phyloP scores from a whole-genome alignment of 345 rosid genomes.

The Reutealis trisperma region DNA sequence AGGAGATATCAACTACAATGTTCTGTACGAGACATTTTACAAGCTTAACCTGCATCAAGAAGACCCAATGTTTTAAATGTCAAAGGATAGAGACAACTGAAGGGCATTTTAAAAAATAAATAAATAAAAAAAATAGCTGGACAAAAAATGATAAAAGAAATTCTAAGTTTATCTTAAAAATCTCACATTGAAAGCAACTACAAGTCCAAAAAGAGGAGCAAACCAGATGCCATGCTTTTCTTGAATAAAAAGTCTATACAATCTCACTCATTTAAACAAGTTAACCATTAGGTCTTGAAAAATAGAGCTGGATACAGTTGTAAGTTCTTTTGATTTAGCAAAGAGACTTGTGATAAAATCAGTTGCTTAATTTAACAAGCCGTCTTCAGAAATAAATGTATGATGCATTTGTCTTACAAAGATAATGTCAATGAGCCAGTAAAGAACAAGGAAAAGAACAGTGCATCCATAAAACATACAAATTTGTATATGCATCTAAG shows the following conservation, averaged over 20 bases:
- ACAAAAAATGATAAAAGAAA: background rate
- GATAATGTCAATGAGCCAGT: background rate
- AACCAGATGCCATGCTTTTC: background rate
- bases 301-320: background rate
- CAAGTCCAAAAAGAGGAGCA: background rate
- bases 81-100: background rate
- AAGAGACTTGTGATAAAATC: background rate
- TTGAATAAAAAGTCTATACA: too few relatives aligned
- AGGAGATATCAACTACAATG: slow-evolving; percentile 78
- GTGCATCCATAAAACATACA: background rate
- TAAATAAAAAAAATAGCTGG: background rate
- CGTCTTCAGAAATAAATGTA: background rate
- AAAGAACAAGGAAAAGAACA: background rate
- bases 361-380: background rate
- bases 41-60: slow-evolving; percentile 65
- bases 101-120: background rate
- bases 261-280: background rate
- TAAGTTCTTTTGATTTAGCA: background rate
- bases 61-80: slow-evolving; percentile 4
- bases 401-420: background rate
- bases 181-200: background rate
- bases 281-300: background rate
- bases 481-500: background rate
- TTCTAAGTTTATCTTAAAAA: background rate
- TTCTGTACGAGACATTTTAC: slow-evolving; percentile 65